Evolutionary conservation across 2,329 filamentous ascomycete species (phyloP), one percentile per base, ranked within the genome.

Genomic region (Clonostachys sp.): DNA sequence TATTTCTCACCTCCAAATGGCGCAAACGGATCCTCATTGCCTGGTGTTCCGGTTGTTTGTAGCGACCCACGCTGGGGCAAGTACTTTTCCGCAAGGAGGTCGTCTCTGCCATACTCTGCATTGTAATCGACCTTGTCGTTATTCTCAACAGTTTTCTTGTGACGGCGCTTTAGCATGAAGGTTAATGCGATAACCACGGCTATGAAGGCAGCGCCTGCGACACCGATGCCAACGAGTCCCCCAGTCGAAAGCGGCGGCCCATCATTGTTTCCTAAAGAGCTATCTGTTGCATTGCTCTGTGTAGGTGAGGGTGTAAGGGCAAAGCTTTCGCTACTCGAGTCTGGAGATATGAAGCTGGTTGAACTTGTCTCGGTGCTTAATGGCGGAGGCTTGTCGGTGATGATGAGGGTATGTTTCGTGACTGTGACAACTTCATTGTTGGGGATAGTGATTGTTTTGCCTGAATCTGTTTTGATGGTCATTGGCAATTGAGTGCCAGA

Each of bases 1-100:
- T 10, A 36, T 45, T 36, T 50, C 61, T 57, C 55, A 74, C 73
- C 72, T 62, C 71, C 70, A 59, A 73, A 74, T 12, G 68, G 63
- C 2, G 67, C 69, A 55, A 74, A 73, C 3, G 70, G 63, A 45
- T 72, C 69, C 41, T 50, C 51, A n/a, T 34, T 38, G 24, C 34
- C 54, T 36, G 56, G 56, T 14, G 50, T 59, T 8, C 55, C 53
- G 2, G 57, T 58, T 10, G 57, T 59, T 34, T 62, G 58, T 18
- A 57, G 49, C 34, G 59, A 58, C 44, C 58, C 50, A 20, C 51
- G 49, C n/a, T 54, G 51, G 7, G 53, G 53, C 30, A 52, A 51
- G 17, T 57, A 52, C 46, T 67, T 63, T 20, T 65, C 61, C n/a
- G 20, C 51, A 9, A 45, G 45, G 18, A 55, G 55, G 12, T 51